phyloP scores from a whole-genome alignment of 441 rosid genomes.

The Metrosideros polymorpha region DNA sequence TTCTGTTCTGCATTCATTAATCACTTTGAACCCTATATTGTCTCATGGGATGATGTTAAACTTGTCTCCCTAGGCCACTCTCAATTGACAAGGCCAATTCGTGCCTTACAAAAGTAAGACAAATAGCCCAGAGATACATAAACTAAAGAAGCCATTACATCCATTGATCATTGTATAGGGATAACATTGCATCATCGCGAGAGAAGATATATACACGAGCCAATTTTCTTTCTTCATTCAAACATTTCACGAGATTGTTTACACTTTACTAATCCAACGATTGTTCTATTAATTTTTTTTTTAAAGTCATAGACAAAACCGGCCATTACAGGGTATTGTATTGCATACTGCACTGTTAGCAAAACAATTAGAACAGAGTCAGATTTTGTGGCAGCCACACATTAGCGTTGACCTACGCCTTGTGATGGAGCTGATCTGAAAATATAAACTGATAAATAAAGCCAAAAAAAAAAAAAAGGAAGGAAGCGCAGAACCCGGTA shows the following conservation, averaged over 20 bases:
- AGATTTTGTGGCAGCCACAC: background rate
- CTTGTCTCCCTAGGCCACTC: background rate
- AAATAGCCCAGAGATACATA: background rate
- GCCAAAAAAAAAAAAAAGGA: background rate
- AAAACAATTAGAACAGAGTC: background rate
- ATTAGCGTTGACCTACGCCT: background rate
- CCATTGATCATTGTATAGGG: background rate
- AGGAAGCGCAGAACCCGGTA: background rate
- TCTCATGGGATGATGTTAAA: background rate
- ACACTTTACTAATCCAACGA: background rate
- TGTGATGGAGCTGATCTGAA: background rate
- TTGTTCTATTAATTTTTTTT: background rate
- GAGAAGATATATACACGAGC: background rate
- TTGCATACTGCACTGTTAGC: no score
- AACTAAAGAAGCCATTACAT: background rate
- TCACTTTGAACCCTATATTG: background rate
- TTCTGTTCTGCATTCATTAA: no score
- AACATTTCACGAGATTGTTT: background rate
- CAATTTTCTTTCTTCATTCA: background rate
- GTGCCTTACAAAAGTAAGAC: background rate
- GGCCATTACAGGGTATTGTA: background rate
- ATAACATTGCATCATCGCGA: background rate
- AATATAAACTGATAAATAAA: background rate
- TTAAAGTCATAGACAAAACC: background rate
- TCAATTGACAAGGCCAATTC: background rate